Percentiles rank a stretch among this genome's conserved stretches.
These are phyloP conservation scores for Botrytis porri DNA, from an alignment of 2,329 filamentous ascomycete genomes.

Conservation along the genomic window DNA sequence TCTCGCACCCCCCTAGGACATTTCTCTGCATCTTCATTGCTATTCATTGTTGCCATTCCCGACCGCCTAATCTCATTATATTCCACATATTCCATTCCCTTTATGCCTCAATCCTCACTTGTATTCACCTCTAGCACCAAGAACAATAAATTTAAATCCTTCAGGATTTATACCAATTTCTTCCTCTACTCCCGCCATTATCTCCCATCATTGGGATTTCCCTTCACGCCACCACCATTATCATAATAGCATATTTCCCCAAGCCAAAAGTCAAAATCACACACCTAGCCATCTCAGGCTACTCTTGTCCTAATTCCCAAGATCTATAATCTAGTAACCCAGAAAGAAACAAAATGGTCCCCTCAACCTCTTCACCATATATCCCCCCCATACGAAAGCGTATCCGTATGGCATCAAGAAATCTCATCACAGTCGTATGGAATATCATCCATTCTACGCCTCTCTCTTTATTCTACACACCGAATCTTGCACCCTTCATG, in stretches of 20 bases:
- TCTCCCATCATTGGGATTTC: background rate
- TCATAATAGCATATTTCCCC: background rate
- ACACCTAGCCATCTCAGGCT: background rate
- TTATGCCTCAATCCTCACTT: background rate
- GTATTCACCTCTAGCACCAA: background rate
- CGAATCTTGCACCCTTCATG: background rate
- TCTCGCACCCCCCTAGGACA: background rate
- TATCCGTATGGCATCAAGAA: accelerated
- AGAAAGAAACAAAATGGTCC: background rate
- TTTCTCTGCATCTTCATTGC: background rate
- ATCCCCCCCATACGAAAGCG: background rate
- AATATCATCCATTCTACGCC: background rate
- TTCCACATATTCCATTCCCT: background rate
- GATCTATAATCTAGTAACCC: background rate
- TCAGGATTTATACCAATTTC: background rate
- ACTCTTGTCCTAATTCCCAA: background rate
- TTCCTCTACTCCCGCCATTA: background rate
- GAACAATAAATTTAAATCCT: background rate
- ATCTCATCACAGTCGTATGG: background rate
- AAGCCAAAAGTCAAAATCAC: background rate
- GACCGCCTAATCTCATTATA: background rate
- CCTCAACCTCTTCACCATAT: background rate
- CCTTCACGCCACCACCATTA: background rate
- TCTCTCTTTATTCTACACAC: background rate
- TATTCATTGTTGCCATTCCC: background rate